Conservation (phyloP, 140 eudicot genomes). For the Flaveria floridana region DNA sequence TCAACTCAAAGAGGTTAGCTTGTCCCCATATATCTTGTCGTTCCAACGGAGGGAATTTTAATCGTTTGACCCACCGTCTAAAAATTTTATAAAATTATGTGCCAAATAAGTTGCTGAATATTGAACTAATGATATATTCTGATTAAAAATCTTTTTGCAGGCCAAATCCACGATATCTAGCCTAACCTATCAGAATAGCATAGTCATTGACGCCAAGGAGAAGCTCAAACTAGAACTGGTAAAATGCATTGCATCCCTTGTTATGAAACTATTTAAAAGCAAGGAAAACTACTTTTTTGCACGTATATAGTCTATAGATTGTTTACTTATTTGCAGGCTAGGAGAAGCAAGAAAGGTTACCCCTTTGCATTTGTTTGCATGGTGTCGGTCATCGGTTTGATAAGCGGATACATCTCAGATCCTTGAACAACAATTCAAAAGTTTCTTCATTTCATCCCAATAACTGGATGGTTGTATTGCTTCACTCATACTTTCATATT, state of each 20-base stretch:
- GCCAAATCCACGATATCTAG: constrained; percentile 46
- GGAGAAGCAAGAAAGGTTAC: constrained; percentile 54
- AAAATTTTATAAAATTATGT: neutral
- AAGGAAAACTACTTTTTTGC: neutral
- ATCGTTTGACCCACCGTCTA: constrained; percentile 6
- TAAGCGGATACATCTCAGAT: constrained; percentile 48
- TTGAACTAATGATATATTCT: constrained; percentile 12
- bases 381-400: constrained; percentile 55
- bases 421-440: constrained; percentile 29
- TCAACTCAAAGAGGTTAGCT: constrained; percentile 62
- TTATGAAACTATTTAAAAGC: neutral
- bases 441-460: neutral
- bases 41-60: neutral
- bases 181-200: constrained; percentile 56
- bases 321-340: constrained; percentile 50
- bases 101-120: constrained; percentile 1
- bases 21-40: constrained; percentile 8
- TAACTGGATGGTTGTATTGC: constrained; percentile 16
- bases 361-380: constrained; percentile 55
- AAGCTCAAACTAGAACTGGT: constrained; percentile 59
- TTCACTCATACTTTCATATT: constrained; percentile 11
- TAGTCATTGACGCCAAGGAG: constrained; percentile 48
- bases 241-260: constrained; percentile 20
- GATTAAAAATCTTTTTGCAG: constrained; percentile 32
- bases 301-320: neutral